Percentiles rank a stretch among this genome's conserved stretches.
These are phyloP conservation scores for Phalaenopsis equestris DNA, from an alignment of 106 monocot species.

Conservation along the genomic window DNA sequence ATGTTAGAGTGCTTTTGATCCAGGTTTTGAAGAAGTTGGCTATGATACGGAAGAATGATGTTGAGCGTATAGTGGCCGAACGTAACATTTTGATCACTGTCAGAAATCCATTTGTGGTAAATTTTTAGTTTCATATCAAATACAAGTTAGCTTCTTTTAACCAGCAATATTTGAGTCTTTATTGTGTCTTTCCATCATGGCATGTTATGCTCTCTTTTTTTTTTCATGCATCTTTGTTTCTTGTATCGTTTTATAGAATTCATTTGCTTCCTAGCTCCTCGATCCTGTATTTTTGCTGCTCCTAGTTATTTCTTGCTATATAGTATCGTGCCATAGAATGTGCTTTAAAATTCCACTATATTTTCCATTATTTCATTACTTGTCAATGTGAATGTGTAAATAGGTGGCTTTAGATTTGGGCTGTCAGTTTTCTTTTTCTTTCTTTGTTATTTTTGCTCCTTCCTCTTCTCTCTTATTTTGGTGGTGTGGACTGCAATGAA, in stretches of 20 bases:
- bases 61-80: slow-evolving; percentile 64
- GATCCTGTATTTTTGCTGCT: background rate
- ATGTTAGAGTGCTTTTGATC: background rate
- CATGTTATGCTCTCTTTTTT: background rate
- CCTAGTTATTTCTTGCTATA: background rate
- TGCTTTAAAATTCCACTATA: background rate
- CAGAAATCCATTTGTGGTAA: slow-evolving; percentile 81
- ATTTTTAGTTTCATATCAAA: background rate
- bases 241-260: background rate
- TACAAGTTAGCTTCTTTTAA: no score
- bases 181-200: background rate
- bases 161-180: background rate
- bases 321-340: background rate
- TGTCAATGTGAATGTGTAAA: background rate
- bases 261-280: background rate
- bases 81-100: slow-evolving; percentile 72
- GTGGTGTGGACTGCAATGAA: background rate
- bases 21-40: slow-evolving; percentile 65
- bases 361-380: background rate
- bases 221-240: background rate
- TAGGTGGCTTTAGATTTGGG: background rate
- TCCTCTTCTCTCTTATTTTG: background rate
- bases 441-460: background rate
- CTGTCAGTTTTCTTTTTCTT: background rate
- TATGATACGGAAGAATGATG: slow-evolving; percentile 75